phyloP scores from a whole-genome alignment of 805 yeast species.

The Candida argentea region DNA sequence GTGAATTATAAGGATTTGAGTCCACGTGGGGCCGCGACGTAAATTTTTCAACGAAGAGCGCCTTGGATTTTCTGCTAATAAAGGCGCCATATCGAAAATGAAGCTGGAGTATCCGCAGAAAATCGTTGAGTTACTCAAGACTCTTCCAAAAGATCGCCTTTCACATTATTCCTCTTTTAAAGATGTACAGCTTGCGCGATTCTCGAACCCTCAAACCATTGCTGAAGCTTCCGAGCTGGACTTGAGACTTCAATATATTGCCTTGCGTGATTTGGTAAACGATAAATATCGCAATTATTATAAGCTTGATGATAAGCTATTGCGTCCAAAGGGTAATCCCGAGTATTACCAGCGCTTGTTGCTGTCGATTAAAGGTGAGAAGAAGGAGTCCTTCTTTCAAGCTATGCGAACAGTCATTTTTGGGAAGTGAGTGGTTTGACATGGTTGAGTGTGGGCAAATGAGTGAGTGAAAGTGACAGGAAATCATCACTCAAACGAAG shows the following conservation, averaged over 20 bases:
- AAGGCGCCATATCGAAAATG: too few relatives aligned
- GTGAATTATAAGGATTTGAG: not conserved
- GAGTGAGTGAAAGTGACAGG: too few relatives aligned
- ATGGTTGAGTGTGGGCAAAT: too few relatives aligned
- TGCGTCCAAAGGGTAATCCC: constrained; percentile 80
- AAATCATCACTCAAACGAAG: too few relatives aligned
- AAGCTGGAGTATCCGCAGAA: constrained; percentile 41
- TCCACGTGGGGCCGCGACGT: not conserved
- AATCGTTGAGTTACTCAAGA: constrained; percentile 47
- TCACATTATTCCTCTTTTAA: constrained; percentile 64
- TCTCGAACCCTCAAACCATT: constrained; percentile 24
- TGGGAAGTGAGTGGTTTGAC: constrained; percentile 43
- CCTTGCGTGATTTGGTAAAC: constrained; percentile 46
- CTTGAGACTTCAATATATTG: constrained; percentile 47
- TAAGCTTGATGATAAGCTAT: constrained; percentile 52
- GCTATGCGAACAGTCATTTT: constrained; percentile 69
- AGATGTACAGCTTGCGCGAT: constrained; percentile 43
- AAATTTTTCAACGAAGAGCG: constrained; percentile 3
- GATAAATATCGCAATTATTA: constrained; percentile 59
- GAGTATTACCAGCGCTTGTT: constrained; percentile 62
- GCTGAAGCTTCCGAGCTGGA: constrained; percentile 36
- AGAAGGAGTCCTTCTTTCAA: constrained; percentile 51
- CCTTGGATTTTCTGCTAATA: constrained; percentile 1
- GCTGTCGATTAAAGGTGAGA: constrained; percentile 61
- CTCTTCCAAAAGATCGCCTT: constrained; percentile 59